Conservation (phyloP, 2,329 filamentous ascomycete species). For the Cordyceps fumosorosea region DNA sequence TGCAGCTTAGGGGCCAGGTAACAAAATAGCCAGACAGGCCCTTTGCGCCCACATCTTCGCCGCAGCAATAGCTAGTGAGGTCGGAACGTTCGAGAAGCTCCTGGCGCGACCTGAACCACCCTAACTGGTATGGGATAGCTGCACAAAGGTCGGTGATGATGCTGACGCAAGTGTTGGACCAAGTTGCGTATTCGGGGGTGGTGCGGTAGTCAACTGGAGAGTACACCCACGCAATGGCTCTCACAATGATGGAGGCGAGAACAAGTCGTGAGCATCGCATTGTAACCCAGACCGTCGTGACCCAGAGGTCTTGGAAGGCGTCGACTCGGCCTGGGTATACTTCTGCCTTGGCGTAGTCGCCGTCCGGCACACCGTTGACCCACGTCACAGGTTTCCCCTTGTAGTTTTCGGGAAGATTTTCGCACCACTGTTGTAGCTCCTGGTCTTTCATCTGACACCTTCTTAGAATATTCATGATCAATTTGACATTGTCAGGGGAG, state of each 20-base stretch:
- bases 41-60: constrained; percentile 43
- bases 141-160: constrained; percentile 54
- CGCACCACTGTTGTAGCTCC: constrained; percentile 46
- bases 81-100: constrained; percentile 34
- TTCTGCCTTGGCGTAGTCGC: constrained; percentile 46
- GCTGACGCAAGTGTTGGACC: constrained; percentile 43
- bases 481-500: constrained; percentile 42
- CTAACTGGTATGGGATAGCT: constrained; percentile 54
- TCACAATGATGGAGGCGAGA: constrained; percentile 48
- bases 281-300: constrained; percentile 52
- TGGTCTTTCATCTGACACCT: constrained; percentile 46
- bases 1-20: constrained; percentile 51
- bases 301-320: constrained; percentile 52
- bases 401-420: constrained; percentile 43
- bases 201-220: constrained; percentile 56
- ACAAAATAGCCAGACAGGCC: constrained; percentile 52
- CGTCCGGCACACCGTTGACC: constrained; percentile 46
- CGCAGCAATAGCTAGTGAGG: constrained; percentile 41
- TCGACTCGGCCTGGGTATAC: constrained; percentile 56
- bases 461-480: constrained; percentile 45
- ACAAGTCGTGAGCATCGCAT: constrained; percentile 47
- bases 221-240: constrained; percentile 55
- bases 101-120: constrained; percentile 46
- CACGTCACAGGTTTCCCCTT: constrained; percentile 47
- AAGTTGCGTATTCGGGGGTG: constrained; percentile 53